Percentiles rank a stretch among this genome's conserved stretches.
Evolutionary conservation across 768 basidiomycete genomes (phyloP).

Genomic region (Termitomyces bulborhizus): DNA sequence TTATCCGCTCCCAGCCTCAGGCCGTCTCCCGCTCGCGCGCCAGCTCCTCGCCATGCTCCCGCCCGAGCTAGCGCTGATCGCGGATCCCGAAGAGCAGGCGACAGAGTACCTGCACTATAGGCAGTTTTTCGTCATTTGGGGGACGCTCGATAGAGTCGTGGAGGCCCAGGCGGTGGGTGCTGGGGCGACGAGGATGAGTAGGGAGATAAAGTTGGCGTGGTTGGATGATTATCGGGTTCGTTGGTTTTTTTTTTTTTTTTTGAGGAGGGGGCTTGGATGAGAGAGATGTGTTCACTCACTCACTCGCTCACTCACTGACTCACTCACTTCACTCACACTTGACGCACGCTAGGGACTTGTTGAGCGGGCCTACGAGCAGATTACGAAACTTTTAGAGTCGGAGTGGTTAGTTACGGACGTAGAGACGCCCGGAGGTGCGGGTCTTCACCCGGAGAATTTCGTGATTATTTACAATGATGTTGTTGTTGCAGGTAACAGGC

Average conservation of each 20-base stretch:
- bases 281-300: no score
- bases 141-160: slow-evolving; percentile 51
- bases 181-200: slow-evolving; percentile 35
- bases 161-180: slow-evolving; percentile 35
- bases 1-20: slow-evolving; percentile 62
- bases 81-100: slow-evolving; percentile 64
- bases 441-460: no score
- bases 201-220: slow-evolving; percentile 57
- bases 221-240: slow-evolving; percentile 57
- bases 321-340: no score
- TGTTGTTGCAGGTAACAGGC: slow-evolving; percentile 35
- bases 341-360: slow-evolving; percentile 40
- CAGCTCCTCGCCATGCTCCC: slow-evolving; percentile 56
- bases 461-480: no score
- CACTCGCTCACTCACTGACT: no score
- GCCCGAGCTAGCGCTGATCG: slow-evolving; percentile 50
- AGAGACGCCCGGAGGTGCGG: slow-evolving; percentile 33
- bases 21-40: slow-evolving; percentile 65
- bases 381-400: slow-evolving; percentile 64
- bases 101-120: slow-evolving; percentile 76
- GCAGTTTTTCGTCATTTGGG: slow-evolving; percentile 77
- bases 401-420: slow-evolving; percentile 69
- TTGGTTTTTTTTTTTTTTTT: not conserved
- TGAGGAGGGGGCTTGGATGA: no score
- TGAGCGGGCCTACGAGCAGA: slow-evolving; percentile 57